A percentile compares a stretch with the other conserved stretches of the same genome.
Evolutionary conservation across 306 rosid genomes (phyloP).

Genomic region (Acacia acuminata): DNA sequence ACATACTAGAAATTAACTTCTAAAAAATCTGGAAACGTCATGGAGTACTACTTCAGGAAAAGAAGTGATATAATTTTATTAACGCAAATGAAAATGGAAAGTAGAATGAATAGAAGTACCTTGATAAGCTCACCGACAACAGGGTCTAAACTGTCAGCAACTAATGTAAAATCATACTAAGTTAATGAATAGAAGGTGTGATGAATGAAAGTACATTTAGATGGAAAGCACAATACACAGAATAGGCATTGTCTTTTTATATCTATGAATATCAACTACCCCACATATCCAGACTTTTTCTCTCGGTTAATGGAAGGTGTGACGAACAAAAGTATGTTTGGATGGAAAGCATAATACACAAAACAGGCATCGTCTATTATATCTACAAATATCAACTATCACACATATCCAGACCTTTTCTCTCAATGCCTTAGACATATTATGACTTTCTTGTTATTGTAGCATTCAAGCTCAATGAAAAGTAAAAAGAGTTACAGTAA

Average conservation of each 20-base stretch:
- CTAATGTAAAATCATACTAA: conserved; percentile 61
- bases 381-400: no score
- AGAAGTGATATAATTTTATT: not conserved
- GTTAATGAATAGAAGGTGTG: conserved; percentile 55
- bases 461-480: not conserved
- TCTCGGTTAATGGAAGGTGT: conserved; percentile 50
- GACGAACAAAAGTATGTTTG: not conserved
- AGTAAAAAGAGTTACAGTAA: not conserved
- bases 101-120: not conserved
- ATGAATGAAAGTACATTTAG: not conserved
- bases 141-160: conserved; percentile 68
- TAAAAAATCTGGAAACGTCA: conserved; percentile 54
- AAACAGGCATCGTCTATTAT: no score
- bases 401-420: no score
- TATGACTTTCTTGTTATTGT: no score
- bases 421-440: no score
- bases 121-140: conserved; percentile 51
- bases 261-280: no score
- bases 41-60: not conserved
- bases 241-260: no score
- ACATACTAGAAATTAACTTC: conserved; percentile 76
- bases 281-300: no score
- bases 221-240: no score
- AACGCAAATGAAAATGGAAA: not conserved
- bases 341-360: no score